phyloP scores from a whole-genome alignment of 2,329 filamentous ascomycete species.

The Beauveria sp. region DNA sequence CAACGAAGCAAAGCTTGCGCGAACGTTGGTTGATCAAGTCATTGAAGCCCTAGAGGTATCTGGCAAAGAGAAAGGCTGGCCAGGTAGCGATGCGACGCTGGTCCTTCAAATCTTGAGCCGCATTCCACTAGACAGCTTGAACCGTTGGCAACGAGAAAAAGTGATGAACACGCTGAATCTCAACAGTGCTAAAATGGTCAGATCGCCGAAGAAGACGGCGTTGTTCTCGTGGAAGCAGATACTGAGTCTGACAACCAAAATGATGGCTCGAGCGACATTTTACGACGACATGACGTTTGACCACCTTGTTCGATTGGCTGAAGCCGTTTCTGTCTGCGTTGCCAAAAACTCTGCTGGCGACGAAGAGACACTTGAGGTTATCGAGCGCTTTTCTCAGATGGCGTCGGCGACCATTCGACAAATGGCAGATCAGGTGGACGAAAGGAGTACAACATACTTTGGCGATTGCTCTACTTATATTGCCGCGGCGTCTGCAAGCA shows the following conservation, averaged over 20 bases:
- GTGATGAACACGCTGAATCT: conserved; percentile 30
- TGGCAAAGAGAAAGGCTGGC: conserved; percentile 25
- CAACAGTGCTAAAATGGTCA: conserved; percentile 19
- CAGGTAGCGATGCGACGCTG: conserved; percentile 20
- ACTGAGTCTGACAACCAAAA: conserved; percentile 39
- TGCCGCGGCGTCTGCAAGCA: background rate
- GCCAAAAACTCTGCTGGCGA: conserved; percentile 16
- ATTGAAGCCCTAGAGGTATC: conserved; percentile 23
- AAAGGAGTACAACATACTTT: conserved; percentile 35
- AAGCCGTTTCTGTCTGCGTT: conserved; percentile 22
- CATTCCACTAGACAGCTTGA: conserved; percentile 32
- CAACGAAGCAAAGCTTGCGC: conserved; percentile 25
- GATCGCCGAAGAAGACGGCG: conserved; percentile 20
- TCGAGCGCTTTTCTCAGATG: conserved; percentile 26
- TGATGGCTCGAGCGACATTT: conserved; percentile 45
- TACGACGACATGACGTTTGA: conserved; percentile 39
- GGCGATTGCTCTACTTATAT: conserved; percentile 18
- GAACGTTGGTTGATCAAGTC: conserved; percentile 25
- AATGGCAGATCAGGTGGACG: conserved; percentile 36
- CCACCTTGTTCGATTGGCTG: conserved; percentile 27
- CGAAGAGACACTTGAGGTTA: conserved; percentile 24
- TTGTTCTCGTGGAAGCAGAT: conserved; percentile 28
- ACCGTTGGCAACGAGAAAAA: conserved; percentile 35
- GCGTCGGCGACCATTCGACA: conserved; percentile 30
- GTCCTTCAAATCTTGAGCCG: conserved; percentile 27